Evolutionary conservation across 768 basidiomycete species (phyloP).

Genomic region (Paxillus rubicundulus): DNA sequence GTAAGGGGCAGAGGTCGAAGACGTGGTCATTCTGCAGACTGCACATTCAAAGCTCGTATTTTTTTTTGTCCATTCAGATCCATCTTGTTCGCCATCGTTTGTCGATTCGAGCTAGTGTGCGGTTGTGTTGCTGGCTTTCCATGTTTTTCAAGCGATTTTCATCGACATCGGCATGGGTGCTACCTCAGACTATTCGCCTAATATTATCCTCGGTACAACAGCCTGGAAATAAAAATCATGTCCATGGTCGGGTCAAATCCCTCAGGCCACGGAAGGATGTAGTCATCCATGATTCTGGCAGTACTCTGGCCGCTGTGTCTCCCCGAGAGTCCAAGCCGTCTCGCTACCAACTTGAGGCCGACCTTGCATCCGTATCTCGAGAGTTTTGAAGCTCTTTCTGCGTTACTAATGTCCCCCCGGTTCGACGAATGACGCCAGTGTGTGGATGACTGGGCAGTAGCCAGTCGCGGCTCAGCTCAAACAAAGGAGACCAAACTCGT

Average conservation of each 20-base stretch:
- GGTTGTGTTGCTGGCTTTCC: constrained; percentile 20
- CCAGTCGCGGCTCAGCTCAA: constrained; percentile 51
- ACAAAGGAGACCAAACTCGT: constrained; percentile 34
- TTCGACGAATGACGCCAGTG: constrained; percentile 54
- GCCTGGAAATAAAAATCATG: constrained; percentile 25
- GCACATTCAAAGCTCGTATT: no score
- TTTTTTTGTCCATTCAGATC: no score
- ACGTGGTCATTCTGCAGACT: constrained; percentile 32
- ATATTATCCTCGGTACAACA: constrained; percentile 27
- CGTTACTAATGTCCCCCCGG: constrained; percentile 25
- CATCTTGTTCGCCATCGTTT: no score
- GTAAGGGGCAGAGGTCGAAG: constrained; percentile 57
- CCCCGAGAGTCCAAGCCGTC: constrained; percentile 78
- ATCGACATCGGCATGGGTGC: constrained; percentile 26
- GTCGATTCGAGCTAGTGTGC: constrained; percentile 5
- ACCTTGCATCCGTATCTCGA: constrained; percentile 16
- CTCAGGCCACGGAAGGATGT: constrained; percentile 84
- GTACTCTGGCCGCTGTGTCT: constrained; percentile 67
- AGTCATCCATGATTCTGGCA: constrained; percentile 77
- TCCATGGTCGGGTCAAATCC: constrained; percentile 86
- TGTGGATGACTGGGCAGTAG: constrained; percentile 48
- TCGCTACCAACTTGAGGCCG: constrained; percentile 35
- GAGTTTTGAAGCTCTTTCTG: not conserved
- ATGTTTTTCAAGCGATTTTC: constrained; percentile 31
- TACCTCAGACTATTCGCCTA: constrained; percentile 37